Conservation (phyloP, 345 rosid species). For the Trapa bicornis region DNA sequence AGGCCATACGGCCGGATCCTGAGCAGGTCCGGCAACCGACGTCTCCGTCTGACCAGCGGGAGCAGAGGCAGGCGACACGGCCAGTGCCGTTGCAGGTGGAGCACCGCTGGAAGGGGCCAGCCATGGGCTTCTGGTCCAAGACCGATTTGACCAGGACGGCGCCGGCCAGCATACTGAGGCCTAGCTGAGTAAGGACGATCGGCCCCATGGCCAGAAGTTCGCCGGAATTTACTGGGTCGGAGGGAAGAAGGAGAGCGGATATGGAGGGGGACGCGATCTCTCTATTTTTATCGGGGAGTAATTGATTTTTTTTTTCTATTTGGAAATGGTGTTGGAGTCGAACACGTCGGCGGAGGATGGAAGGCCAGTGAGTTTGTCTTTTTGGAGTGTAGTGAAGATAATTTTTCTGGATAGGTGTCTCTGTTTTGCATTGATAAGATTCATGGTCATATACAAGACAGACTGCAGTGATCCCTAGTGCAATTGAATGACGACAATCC, state of each 20-base stretch:
- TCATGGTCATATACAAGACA: no score
- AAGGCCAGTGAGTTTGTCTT: background rate
- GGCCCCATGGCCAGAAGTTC: conserved; percentile 39
- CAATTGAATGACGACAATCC: no score
- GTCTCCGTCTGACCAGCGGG: conserved; percentile 92
- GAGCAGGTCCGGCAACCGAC: conserved; percentile 78
- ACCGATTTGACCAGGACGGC: conserved; percentile 72
- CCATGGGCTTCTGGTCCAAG: conserved; percentile 83
- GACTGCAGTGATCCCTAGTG: no score
- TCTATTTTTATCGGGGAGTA: no score
- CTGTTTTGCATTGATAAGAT: no score
- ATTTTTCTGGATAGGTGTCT: no score
- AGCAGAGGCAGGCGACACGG: conserved; percentile 59
- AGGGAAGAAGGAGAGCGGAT: background rate
- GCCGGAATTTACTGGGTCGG: no score
- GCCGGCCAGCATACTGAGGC: conserved; percentile 80
- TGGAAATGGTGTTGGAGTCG: conserved; percentile 23
- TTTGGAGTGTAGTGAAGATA: conserved; percentile 15
- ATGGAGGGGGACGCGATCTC: background rate
- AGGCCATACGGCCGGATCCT: conserved; percentile 75
- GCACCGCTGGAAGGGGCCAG: conserved; percentile 59
- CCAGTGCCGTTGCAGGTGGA: conserved; percentile 82
- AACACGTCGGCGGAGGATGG: conserved; percentile 32
- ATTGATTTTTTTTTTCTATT: background rate
- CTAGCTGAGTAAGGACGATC: conserved; percentile 64